Evolutionary conservation across 768 basidiomycete species (phyloP), one percentile per base, ranked within the genome.

Genomic region (Mycena amicta): DNA sequence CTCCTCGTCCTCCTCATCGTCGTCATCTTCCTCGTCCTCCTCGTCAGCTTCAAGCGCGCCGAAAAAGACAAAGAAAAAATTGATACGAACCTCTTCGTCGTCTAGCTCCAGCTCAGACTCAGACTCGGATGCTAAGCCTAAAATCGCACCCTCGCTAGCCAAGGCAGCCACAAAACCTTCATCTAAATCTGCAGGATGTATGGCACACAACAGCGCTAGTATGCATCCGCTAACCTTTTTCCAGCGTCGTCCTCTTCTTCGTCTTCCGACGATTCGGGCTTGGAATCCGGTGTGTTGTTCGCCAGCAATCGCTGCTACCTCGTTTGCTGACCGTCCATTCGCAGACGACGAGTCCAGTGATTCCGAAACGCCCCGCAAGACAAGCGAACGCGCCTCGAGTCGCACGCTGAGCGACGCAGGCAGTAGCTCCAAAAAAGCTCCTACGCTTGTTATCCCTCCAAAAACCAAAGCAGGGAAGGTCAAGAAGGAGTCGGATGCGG

Each of bases 281-380:
- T 72, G 20, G 70, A 71, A 33, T 74, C 72, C 49, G 72, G 69
- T 71, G 53, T 55, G 57, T 31, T n/a, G n/a, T n/a, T n/a, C n/a
- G 18, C n/a, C 49, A 23, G 47, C 12, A 37, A 40, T 18, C 26
- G 31, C 18, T 40, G n/a, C 51, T 27, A 51, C 54, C 55, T 54
- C 13, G 43, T 16, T 45, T 41, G 16, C 26, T 27, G 30, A 20
- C 23, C 30, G n/a, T n/a, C n/a, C n/a, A n/a, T n/a, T 20, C 22
- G n/a, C 52, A 75, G 74, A 71, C 56, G 74, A 78, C 43, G 73
- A 78, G 61, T 75, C 74, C 15, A 77, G 72, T 52, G 72, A 77
- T 56, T 56, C 70, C 5, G 45, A 54, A 56, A 59, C 39, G 25
- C 45, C 30, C 55, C 41, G 5, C 37, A 30, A 57, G 56, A 50